Conservation (phyloP, 305 asterid genomes). For the Ilex paraguariensis region DNA sequence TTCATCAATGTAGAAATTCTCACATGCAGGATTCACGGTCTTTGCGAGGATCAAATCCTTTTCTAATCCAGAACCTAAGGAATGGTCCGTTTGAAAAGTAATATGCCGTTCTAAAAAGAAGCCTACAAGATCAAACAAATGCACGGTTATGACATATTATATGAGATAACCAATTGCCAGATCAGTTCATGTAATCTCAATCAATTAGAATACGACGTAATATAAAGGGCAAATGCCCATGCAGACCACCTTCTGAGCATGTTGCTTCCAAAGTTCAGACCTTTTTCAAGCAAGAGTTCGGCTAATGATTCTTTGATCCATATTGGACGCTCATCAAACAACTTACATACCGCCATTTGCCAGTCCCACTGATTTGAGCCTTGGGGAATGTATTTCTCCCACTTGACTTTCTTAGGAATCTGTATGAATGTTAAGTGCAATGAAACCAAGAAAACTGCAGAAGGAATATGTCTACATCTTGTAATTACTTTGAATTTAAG, state of each 20-base stretch:
- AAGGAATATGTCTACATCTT: slow-evolving; percentile 5
- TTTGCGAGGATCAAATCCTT: slow-evolving; percentile 96
- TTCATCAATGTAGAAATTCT: slow-evolving; percentile 15
- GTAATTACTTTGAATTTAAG: slow-evolving; percentile 7
- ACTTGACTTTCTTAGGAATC: slow-evolving; percentile 82
- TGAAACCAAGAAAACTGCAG: slow-evolving; percentile 28
- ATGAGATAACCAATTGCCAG: no score
- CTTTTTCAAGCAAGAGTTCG: slow-evolving; percentile 57
- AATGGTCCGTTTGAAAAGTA: slow-evolving; percentile 92
- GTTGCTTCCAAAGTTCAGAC: slow-evolving; percentile 41
- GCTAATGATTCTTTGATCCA: slow-evolving; percentile 72
- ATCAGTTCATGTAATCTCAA: not conserved
- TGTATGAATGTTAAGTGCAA: slow-evolving; percentile 76
- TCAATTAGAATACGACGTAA: not conserved
- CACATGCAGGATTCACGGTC: slow-evolving; percentile 94
- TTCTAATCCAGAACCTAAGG: slow-evolving; percentile 79
- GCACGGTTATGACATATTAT: not conserved
- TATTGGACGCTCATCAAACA: slow-evolving; percentile 83
- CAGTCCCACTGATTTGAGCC: slow-evolving; percentile 66
- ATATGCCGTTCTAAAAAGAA: slow-evolving; percentile 78
- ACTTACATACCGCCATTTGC: slow-evolving; percentile 69
- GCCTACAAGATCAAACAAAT: slow-evolving; percentile 41
- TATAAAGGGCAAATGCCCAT: slow-evolving; percentile 13
- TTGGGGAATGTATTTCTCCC: slow-evolving; percentile 66
- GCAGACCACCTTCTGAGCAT: slow-evolving; percentile 61